Evolutionary conservation across 257 asterid species (phyloP).

Genomic region (Solanum bukasovii): DNA sequence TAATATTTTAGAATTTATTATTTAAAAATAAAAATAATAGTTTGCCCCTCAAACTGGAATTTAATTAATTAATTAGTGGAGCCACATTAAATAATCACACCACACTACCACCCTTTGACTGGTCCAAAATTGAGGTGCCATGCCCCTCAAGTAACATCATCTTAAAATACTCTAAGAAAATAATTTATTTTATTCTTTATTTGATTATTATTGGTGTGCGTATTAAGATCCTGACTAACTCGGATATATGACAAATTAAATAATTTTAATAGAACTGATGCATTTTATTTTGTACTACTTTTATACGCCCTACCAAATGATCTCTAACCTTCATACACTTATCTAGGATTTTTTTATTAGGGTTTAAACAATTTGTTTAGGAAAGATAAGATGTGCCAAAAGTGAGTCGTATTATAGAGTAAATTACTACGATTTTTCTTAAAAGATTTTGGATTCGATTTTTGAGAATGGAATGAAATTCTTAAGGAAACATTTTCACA

Average conservation of each 20-base stretch:
- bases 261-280: too few species aligned
- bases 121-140: not conserved
- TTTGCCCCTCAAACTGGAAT: not conserved
- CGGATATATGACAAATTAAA: rapidly evolving
- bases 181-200: not conserved
- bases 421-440: not conserved
- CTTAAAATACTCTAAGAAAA: not conserved
- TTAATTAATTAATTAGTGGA: not conserved
- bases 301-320: rapidly evolving
- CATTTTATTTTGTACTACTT: not conserved
- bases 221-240: not conserved
- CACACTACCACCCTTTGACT: not conserved
- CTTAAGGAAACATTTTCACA: not conserved
- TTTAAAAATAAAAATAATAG: not conserved
- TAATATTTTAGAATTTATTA: not conserved
- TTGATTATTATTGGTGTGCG: not conserved
- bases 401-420: not conserved
- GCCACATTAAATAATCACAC: not conserved
- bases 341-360: not conserved
- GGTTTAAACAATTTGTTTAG: not conserved
- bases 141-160: conserved; percentile 3
- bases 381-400: not conserved
- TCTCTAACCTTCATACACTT: not conserved
- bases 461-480: not conserved
- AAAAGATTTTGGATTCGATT: not conserved